Percentiles rank a stretch among this genome's conserved stretches.
These are phyloP conservation scores for Chamaecyparis obtusa DNA, from an alignment of 75 land plant genomes.

Conservation along the genomic window DNA sequence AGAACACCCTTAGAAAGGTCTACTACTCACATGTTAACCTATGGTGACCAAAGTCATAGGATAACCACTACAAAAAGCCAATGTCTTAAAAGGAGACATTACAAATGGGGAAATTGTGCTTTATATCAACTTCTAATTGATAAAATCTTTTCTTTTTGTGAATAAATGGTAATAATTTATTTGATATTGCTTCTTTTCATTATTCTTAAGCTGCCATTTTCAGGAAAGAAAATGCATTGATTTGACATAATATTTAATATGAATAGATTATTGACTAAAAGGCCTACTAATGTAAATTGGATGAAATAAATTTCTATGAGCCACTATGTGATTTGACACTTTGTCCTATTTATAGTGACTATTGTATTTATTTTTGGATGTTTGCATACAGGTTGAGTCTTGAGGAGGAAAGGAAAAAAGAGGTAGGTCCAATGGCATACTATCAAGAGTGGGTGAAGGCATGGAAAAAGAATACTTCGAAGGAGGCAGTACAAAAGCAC, in stretches of 20 bases:
- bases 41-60: no score
- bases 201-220: background rate
- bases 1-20: no score
- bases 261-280: background rate
- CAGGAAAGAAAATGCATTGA: background rate
- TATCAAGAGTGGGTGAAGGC: constrained; percentile 96
- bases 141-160: background rate
- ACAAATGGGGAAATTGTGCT: background rate
- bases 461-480: constrained; percentile 83
- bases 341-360: background rate
- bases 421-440: constrained; percentile 81
- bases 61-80: no score
- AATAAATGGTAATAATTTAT: background rate
- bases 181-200: background rate
- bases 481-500: constrained; percentile 81
- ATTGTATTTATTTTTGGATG: background rate
- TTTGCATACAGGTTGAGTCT: constrained; percentile 52
- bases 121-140: background rate
- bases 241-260: background rate
- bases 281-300: background rate
- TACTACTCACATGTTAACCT: no score
- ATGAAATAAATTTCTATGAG: background rate
- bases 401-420: constrained; percentile 62
- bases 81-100: no score
- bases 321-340: background rate